Base-by-base conservation (phyloP, 2,329 filamentous ascomycete species). In the Arachnomyces sp. region DNA sequence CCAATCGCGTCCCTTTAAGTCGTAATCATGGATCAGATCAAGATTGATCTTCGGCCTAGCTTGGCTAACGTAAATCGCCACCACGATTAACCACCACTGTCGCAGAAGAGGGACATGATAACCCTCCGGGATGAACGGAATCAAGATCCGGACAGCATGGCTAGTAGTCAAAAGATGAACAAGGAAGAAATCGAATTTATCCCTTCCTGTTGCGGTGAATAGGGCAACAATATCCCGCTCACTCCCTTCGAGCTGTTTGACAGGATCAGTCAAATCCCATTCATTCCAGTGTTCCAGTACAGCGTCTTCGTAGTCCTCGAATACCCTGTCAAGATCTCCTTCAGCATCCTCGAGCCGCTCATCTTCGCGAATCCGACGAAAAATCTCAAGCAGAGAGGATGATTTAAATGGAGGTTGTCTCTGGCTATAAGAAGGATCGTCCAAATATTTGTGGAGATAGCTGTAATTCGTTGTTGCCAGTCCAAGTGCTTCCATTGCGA, bases 221-320 rank as follows among this genome's bases (percentile, higher is more conserved):
- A 73, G 44, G 1, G 65, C 64, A 1, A 71, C 66, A 2, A 76
- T 76, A 3, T 74, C 62, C 43, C 71, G 65, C 48, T 82, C 78
- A 1, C 81, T 85, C 42, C 84, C 74, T 43, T 78, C 74, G 56
- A 96, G 93, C 53, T 88, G 82, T 48, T 75, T 72, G n/a, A 73
- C 71, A 1, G 85, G 82, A 44, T 89, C 73, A 7, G 36, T 36
- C 15, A 93, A 71, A 7, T 73, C 69, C 89, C 88, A 95, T 3
- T 84, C 81, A 50, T 93, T 92, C 86, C 88, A 96, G 66, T 96
- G 86, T 51, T 93, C 83, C 34, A 95, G 63, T 12, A 95, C 68
- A 0, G 80, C 72, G 11, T 74, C 71, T 54, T 90, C 83, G 38
- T 83, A 75, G 44, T 83, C 68, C 28, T 75, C 63, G 45, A 95